A percentile compares a stretch with the other conserved stretches of the same genome.
Conservation (phyloP, 305 asterid species). For the Coffea humblotiana region DNA sequence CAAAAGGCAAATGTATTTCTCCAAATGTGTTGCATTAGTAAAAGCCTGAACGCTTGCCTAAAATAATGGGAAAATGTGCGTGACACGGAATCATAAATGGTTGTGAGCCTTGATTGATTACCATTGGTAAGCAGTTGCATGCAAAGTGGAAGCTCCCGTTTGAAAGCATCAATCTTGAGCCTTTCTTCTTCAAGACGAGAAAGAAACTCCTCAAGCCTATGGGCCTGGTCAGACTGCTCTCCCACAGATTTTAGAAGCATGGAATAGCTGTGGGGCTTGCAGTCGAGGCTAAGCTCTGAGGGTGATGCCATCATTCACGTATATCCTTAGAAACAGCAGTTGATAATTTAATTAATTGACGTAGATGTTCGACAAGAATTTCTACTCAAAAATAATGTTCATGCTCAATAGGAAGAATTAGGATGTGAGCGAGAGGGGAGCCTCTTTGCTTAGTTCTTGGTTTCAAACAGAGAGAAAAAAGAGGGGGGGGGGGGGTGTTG, state of each 20-base stretch:
- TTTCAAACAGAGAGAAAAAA: slow-evolving; percentile 19
- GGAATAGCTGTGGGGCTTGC: slow-evolving; percentile 72
- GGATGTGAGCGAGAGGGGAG: slow-evolving; percentile 11
- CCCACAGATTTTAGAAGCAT: slow-evolving; percentile 71
- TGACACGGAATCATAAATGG: background rate
- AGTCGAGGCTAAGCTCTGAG: slow-evolving; percentile 70
- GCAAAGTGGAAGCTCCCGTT: slow-evolving; percentile 96
- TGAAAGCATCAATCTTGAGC: slow-evolving; percentile 95
- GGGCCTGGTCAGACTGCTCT: slow-evolving; percentile 47
- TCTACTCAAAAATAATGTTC: slow-evolving; percentile 13
- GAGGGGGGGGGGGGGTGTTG: slow-evolving; percentile 6
- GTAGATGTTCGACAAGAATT: background rate
- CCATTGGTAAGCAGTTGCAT: slow-evolving; percentile 94
- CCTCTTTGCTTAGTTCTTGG: slow-evolving; percentile 22
- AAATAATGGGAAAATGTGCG: background rate
- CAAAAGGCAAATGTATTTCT: background rate
- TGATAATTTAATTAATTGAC: background rate
- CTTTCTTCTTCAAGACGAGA: slow-evolving; percentile 84
- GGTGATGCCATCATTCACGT: slow-evolving; percentile 58
- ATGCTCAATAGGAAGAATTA: slow-evolving; percentile 16
- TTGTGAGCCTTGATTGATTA: slow-evolving; percentile 12
- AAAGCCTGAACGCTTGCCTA: background rate
- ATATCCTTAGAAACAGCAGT: background rate
- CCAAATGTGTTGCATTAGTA: background rate
- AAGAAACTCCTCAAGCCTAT: slow-evolving; percentile 74